Percentiles rank a stretch among this genome's conserved stretches.
phyloP scores from a whole-genome alignment of 2,329 filamentous ascomycete species.

The Sporothrix luriei region DNA sequence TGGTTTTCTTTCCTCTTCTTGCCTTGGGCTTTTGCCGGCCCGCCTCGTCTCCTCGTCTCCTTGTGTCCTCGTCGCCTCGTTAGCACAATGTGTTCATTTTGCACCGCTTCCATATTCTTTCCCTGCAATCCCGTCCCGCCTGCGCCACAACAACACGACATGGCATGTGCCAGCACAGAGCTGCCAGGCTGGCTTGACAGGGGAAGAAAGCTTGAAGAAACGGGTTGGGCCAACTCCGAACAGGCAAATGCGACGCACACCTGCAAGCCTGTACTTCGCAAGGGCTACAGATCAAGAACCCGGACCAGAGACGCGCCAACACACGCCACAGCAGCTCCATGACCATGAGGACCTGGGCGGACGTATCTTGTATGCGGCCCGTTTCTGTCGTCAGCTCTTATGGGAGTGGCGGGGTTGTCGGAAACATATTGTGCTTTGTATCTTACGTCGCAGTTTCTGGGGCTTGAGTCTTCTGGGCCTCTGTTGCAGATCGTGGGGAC shows the following conservation, averaged over 20 bases:
- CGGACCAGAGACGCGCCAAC: background rate
- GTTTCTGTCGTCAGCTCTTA: background rate
- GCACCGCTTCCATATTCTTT: background rate
- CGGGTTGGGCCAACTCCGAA: background rate
- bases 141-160: conserved; percentile 24
- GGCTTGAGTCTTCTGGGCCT: background rate
- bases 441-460: too few relatives aligned
- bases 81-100: background rate
- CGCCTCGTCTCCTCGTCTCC: background rate
- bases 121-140: background rate
- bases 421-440: background rate
- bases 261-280: too few relatives aligned
- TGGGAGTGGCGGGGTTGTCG: too few relatives aligned
- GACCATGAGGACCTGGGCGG: background rate
- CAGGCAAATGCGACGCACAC: background rate
- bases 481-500: background rate
- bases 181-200: background rate
- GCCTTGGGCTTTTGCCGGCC: background rate
- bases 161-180: conserved; percentile 12
- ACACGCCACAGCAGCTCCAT: conserved; percentile 13
- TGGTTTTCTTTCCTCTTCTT: background rate
- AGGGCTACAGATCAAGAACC: background rate
- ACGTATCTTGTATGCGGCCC: background rate
- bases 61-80: too few relatives aligned
- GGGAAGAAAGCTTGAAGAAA: background rate